These are phyloP conservation scores for Pulveroboletus sp. DNA, from an alignment of 768 basidiomycete genomes.

Conservation along the genomic window DNA sequence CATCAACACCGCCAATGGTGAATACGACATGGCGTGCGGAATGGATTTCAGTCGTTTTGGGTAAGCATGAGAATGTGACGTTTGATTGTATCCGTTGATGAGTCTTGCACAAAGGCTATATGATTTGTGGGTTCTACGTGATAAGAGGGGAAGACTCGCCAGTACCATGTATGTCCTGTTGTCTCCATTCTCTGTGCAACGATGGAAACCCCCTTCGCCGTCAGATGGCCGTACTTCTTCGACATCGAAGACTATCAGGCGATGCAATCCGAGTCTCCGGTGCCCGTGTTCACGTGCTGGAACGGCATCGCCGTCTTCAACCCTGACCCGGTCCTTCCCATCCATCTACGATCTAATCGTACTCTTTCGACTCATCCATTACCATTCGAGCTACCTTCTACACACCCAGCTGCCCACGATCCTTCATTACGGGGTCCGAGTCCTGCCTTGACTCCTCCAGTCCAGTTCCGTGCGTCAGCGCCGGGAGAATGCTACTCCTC, in stretches of 20 bases:
- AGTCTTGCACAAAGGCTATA: slow-evolving; percentile 12
- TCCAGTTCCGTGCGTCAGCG: slow-evolving; percentile 14
- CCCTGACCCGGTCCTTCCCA: slow-evolving; percentile 39
- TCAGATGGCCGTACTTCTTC: slow-evolving; percentile 40
- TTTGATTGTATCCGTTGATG: background rate
- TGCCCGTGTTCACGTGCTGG: slow-evolving; percentile 43
- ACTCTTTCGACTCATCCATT: slow-evolving; percentile 34
- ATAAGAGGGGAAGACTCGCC: slow-evolving; percentile 13
- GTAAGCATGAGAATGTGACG: slow-evolving; percentile 20
- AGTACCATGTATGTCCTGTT: slow-evolving; percentile 10
- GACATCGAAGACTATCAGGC: slow-evolving; percentile 33
- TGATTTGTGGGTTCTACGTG: slow-evolving; percentile 22
- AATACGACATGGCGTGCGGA: slow-evolving; percentile 42
- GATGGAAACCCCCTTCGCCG: background rate
- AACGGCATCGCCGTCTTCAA: slow-evolving; percentile 40
- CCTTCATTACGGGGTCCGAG: slow-evolving; percentile 9
- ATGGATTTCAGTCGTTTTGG: slow-evolving; percentile 35
- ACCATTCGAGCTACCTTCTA: slow-evolving; percentile 6
- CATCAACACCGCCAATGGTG: slow-evolving; percentile 33
- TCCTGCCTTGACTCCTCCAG: slow-evolving; percentile 18
- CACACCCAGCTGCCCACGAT: slow-evolving; percentile 13
- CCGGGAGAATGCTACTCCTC: slow-evolving; percentile 24
- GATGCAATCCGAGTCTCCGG: slow-evolving; percentile 36
- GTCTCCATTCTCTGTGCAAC: background rate
- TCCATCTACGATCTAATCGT: slow-evolving; percentile 33